A percentile compares a stretch with the other conserved stretches of the same genome.
These are phyloP conservation scores for Sanghuangporus sanghuang DNA, from an alignment of 1,284 basidiomycete genomes.

Conservation along the genomic window DNA sequence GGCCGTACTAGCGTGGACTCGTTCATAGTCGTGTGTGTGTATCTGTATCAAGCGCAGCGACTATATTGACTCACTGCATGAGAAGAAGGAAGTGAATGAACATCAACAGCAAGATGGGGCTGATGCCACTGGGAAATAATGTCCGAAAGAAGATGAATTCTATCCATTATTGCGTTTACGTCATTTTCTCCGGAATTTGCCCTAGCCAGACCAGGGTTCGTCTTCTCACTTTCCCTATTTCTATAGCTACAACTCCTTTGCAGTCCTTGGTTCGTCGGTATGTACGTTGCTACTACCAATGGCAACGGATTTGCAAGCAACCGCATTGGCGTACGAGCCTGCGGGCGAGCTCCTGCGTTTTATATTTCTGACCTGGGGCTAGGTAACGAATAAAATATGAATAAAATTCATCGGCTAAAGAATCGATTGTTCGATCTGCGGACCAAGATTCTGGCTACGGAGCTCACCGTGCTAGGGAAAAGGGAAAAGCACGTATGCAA, in stretches of 20 bases:
- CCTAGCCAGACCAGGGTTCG: background rate
- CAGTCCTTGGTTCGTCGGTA: too few species aligned
- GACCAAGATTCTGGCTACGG: conserved; percentile 2
- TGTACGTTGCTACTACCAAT: too few species aligned
- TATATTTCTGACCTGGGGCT: background rate
- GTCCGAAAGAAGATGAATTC: background rate
- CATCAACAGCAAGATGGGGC: background rate
- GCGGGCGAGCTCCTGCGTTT: background rate
- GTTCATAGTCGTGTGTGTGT: background rate
- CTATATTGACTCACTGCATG: background rate
- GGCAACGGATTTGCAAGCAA: too few species aligned
- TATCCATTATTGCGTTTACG: conserved; percentile 14
- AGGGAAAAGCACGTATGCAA: conserved; percentile 11
- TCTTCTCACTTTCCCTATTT: background rate
- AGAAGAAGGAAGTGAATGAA: background rate
- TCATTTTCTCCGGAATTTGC: conserved; percentile 11
- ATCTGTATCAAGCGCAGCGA: background rate
- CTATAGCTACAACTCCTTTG: background rate
- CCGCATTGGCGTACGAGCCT: too few species aligned
- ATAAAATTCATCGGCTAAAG: background rate
- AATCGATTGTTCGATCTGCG: conserved; percentile 2
- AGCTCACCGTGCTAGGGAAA: conserved; percentile 1
- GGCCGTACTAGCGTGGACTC: background rate
- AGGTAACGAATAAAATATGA: background rate
- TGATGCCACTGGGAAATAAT: conserved; percentile 6